A percentile compares a stretch with the other conserved stretches of the same genome.
phyloP scores from a whole-genome alignment of 2,329 filamentous ascomycete species.

The Trichoderma oligosporum region DNA sequence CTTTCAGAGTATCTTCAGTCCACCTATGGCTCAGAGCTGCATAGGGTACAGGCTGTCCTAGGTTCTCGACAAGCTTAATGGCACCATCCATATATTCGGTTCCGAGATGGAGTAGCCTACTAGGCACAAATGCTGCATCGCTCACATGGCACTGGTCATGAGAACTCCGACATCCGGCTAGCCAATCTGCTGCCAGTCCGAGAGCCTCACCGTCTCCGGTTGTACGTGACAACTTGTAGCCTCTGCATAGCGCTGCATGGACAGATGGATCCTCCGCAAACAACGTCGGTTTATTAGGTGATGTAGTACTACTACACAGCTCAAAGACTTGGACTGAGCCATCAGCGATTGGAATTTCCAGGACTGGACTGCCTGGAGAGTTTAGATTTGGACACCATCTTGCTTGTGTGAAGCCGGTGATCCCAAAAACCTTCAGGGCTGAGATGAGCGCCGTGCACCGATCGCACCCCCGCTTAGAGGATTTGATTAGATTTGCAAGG shows the following conservation, averaged over 20 bases:
- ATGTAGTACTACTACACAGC: not conserved
- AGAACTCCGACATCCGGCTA: not conserved
- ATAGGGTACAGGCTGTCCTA: not conserved
- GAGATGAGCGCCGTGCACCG: conserved; percentile 3
- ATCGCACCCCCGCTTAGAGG: conserved; percentile 4
- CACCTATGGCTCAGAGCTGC: conserved; percentile 17
- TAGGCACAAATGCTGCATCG: conserved; percentile 11
- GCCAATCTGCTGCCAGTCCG: conserved; percentile 1
- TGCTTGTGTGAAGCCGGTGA: not conserved
- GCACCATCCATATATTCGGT: not conserved
- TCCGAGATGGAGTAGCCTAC: conserved; percentile 10
- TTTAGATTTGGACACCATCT: not conserved
- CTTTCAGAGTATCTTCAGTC: conserved; percentile 12
- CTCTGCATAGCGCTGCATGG: not conserved
- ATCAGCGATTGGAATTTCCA: not conserved
- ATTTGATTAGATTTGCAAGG: not conserved
- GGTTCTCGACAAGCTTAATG: conserved; percentile 9
- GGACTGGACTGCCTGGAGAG: not conserved
- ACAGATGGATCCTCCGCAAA: not conserved
- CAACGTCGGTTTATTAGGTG: not conserved
- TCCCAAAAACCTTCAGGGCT: not conserved
- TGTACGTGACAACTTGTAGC: not conserved
- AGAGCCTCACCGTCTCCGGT: not conserved
- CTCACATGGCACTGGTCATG: not conserved
- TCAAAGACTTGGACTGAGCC: not conserved